phyloP scores from a whole-genome alignment of 2,329 filamentous ascomycete species.

The Septoria linicola region DNA sequence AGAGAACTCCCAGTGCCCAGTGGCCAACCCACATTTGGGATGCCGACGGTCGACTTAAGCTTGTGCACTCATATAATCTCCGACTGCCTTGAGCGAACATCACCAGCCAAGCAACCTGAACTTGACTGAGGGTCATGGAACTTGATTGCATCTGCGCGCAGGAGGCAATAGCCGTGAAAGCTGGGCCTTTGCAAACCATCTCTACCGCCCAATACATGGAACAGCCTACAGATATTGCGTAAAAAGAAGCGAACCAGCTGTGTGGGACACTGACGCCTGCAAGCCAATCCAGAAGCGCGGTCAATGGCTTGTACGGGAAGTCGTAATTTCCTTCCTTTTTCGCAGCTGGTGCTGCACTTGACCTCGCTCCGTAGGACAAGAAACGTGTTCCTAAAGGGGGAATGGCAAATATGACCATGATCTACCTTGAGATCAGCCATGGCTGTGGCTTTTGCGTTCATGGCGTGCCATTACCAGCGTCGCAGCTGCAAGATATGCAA shows the following conservation, averaged over 20 bases:
- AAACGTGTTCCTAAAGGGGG: conserved; percentile 56
- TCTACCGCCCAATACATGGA: conserved; percentile 69
- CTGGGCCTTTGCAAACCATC: conserved; percentile 54
- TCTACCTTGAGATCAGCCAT: conserved; percentile 40
- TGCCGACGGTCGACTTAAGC: conserved; percentile 63
- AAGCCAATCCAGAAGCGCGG: conserved; percentile 44
- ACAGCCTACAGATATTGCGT: conserved; percentile 66
- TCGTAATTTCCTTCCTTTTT: not conserved
- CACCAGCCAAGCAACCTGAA: conserved; percentile 66
- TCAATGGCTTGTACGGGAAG: not conserved
- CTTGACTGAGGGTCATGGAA: conserved; percentile 61
- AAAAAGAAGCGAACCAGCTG: conserved; percentile 87
- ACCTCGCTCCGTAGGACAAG: conserved; percentile 60
- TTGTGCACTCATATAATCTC: conserved; percentile 72
- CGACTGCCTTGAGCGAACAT: conserved; percentile 73
- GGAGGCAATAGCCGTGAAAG: conserved; percentile 52
- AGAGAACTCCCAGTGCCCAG: conserved; percentile 74
- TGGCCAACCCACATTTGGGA: conserved; percentile 84
- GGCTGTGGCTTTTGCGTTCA: not conserved
- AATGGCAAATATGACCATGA: conserved; percentile 53
- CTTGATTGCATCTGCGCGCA: conserved; percentile 24
- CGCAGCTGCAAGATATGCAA: conserved; percentile 24
- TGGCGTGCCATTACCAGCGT: conserved; percentile 23
- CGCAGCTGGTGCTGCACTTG: conserved; percentile 21
- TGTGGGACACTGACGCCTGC: conserved; percentile 71